Evolutionary conservation across 2,329 filamentous ascomycete species (phyloP).

Genomic region (Esteya vermicola): DNA sequence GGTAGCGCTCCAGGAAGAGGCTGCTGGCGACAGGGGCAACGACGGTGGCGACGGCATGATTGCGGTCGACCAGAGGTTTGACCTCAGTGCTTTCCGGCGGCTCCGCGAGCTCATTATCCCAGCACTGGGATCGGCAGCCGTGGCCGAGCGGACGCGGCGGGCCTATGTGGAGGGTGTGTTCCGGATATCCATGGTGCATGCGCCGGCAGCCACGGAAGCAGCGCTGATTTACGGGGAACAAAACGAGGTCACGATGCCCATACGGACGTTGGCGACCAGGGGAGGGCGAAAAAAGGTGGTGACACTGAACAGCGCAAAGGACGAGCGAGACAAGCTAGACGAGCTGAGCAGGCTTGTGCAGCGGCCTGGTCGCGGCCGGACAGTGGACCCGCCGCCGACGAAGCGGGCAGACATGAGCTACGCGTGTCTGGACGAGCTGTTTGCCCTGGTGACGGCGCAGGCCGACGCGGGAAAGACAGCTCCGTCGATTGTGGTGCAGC

Average conservation of each 20-base stretch:
- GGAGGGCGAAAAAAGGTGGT: constrained; percentile 9
- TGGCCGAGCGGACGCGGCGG: constrained; percentile 53
- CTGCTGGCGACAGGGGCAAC: no score
- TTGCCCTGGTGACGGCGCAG: constrained; percentile 42
- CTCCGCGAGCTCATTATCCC: constrained; percentile 63
- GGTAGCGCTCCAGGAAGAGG: constrained; percentile 23
- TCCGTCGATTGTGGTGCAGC: constrained; percentile 26
- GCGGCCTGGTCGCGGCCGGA: constrained; percentile 53
- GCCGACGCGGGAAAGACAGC: constrained; percentile 20
- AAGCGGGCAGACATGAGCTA: constrained; percentile 62
- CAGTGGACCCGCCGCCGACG: constrained; percentile 51
- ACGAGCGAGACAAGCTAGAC: no score
- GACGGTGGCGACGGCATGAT: constrained; percentile 28
- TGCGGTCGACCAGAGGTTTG: constrained; percentile 61
- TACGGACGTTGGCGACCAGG: no score
- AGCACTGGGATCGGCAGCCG: constrained; percentile 47
- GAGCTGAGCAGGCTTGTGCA: constrained; percentile 50
- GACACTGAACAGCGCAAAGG: no score
- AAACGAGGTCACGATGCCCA: no score
- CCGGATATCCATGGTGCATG: constrained; percentile 66
- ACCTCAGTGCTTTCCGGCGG: constrained; percentile 58
- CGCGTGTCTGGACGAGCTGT: constrained; percentile 66
- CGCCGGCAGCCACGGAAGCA: constrained; percentile 39
- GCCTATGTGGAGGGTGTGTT: constrained; percentile 67
- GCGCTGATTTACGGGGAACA: constrained; percentile 38